Conservation (phyloP, 2,329 filamentous ascomycete species). For the Pseudogymnoascus sp. region DNA sequence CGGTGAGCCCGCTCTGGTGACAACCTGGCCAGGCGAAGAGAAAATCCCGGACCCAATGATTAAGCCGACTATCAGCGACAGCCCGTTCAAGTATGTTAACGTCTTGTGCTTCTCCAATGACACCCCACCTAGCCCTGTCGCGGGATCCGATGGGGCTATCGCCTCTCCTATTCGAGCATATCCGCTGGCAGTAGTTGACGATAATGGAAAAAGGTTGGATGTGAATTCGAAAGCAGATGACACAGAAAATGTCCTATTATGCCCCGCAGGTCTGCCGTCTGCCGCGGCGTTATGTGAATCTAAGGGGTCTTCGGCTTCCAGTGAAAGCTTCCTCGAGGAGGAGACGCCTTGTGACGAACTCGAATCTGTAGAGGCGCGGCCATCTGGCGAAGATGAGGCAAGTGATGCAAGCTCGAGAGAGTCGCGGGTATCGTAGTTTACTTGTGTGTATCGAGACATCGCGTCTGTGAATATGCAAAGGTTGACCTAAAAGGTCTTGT, state of each 20-base stretch:
- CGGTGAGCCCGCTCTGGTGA: slow-evolving; percentile 81
- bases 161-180: slow-evolving; percentile 84
- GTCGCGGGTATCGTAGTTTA: slow-evolving; percentile 53
- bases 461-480: background rate
- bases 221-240: slow-evolving; percentile 94
- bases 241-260: slow-evolving; percentile 73
- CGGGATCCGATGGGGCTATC: slow-evolving; percentile 49
- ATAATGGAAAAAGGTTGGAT: slow-evolving; percentile 86
- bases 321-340: slow-evolving; percentile 85
- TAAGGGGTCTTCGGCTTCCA: slow-evolving; percentile 79
- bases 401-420: slow-evolving; percentile 94
- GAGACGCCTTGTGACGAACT: slow-evolving; percentile 77
- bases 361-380: slow-evolving; percentile 54
- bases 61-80: slow-evolving; percentile 83
- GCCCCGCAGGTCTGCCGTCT: slow-evolving; percentile 31
- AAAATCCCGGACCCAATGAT: slow-evolving; percentile 98
- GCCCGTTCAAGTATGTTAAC: slow-evolving; percentile 85
- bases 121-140: slow-evolving; percentile 57
- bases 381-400: slow-evolving; percentile 69
- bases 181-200: slow-evolving; percentile 65
- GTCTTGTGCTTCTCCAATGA: slow-evolving; percentile 93
- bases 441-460: slow-evolving; percentile 11
- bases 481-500: background rate
- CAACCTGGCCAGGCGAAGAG: slow-evolving; percentile 88
- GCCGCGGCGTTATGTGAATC: slow-evolving; percentile 51